Percentiles rank a stretch among this genome's conserved stretches.
Evolutionary conservation across 2,329 filamentous ascomycete species (phyloP).

Genomic region (Pezicula carpinea): DNA sequence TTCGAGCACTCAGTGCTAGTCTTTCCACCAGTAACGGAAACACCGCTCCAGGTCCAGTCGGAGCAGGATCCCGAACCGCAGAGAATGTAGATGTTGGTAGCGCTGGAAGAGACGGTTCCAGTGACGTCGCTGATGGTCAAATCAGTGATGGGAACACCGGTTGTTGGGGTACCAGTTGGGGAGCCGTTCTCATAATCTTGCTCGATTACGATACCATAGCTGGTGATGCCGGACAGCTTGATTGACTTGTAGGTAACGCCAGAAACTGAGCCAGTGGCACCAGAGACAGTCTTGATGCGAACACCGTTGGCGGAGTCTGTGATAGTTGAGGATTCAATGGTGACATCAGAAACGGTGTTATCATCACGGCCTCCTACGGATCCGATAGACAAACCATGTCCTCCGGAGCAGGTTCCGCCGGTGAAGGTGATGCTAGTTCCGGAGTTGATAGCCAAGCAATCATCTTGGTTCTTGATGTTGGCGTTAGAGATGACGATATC

Average conservation of each 20-base stretch:
- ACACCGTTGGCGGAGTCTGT: conserved; percentile 48
- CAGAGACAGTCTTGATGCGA: conserved; percentile 51
- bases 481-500: conserved; percentile 46
- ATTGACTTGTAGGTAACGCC: conserved; percentile 50
- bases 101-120: conserved; percentile 34
- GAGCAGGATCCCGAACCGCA: conserved; percentile 46
- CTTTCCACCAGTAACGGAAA: conserved; percentile 47
- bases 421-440: conserved; percentile 35
- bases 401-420: conserved; percentile 23
- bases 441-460: conserved; percentile 55
- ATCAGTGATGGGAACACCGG: conserved; percentile 34
- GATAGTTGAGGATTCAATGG: conserved; percentile 43
- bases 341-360: conserved; percentile 50
- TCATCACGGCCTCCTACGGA: conserved; percentile 51
- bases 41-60: conserved; percentile 47
- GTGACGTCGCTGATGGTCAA: conserved; percentile 50
- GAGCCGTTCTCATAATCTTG: conserved; percentile 43
- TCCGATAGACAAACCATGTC: conserved; percentile 50
- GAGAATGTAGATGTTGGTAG: conserved; percentile 45
- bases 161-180: conserved; percentile 20
- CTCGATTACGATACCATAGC: conserved; percentile 45
- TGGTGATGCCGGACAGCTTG: conserved; percentile 41
- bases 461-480: conserved; percentile 53
- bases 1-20: conserved; percentile 36
- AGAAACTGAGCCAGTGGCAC: conserved; percentile 44